Evolutionary conservation across 805 yeast species (phyloP).

Genomic region (Yarrowia bubula): DNA sequence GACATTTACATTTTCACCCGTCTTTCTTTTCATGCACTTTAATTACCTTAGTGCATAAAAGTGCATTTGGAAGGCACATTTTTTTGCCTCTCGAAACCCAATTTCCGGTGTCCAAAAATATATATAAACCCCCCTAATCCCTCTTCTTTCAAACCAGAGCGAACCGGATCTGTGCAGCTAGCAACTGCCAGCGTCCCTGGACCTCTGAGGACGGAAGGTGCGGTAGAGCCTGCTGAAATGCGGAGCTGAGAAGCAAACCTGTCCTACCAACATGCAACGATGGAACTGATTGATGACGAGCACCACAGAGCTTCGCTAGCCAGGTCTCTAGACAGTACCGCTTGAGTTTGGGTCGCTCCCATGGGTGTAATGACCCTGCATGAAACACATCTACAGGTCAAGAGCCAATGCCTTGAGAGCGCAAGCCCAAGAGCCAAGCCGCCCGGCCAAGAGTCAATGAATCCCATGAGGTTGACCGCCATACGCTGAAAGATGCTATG

Average conservation of each 20-base stretch:
- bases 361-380: slow-evolving; percentile 10
- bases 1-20: not conserved
- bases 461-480: slow-evolving; percentile 7
- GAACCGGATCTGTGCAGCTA: slow-evolving; percentile 13
- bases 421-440: no score
- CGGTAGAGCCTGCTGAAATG: slow-evolving; percentile 19
- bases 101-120: not conserved
- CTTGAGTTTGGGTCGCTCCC: slow-evolving; percentile 20
- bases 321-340: slow-evolving; percentile 16
- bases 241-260: slow-evolving; percentile 20
- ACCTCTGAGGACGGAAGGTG: slow-evolving; percentile 17
- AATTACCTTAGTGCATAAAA: not conserved
- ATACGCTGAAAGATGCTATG: slow-evolving; percentile 3
- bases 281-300: not conserved
- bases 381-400: slow-evolving; percentile 9
- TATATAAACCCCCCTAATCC: slow-evolving; percentile 7
- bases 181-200: slow-evolving; percentile 2
- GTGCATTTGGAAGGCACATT: not conserved
- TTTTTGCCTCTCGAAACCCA: slow-evolving; percentile 11
- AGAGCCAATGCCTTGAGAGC: slow-evolving; percentile 22
- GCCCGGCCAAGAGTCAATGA: slow-evolving; percentile 17
- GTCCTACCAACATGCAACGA: slow-evolving; percentile 11
- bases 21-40: not conserved
- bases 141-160: slow-evolving; percentile 1
- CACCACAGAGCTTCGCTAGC: not conserved